phyloP scores from a whole-genome alignment of 108 stramenopile genomes.

The Thalassiosira profunda region DNA sequence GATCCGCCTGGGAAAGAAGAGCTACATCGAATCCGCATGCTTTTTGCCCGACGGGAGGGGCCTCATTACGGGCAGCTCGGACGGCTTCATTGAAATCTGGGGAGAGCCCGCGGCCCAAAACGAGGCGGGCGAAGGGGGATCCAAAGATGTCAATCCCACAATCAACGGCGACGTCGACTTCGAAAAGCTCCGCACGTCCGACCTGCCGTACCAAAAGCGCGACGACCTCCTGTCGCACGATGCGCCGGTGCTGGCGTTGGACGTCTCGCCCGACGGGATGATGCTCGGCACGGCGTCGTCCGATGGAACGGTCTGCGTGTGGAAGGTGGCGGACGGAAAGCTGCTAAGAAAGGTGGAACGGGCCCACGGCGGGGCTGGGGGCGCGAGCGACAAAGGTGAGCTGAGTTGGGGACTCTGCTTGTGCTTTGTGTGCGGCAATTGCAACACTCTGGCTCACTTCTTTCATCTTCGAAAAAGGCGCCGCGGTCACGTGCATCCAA shows the following conservation, averaged over 20 bases:
- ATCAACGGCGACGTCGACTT: constrained; percentile 19
- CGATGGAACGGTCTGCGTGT: constrained; percentile 81
- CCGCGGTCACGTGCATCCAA: constrained; percentile 58
- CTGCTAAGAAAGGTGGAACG: constrained; percentile 73
- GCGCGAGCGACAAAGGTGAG: constrained; percentile 25
- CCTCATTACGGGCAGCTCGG: constrained; percentile 89
- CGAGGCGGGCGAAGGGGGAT: constrained; percentile 52
- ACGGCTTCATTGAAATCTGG: constrained; percentile 97
- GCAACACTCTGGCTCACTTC: neutral
- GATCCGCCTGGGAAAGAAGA: constrained; percentile 90
- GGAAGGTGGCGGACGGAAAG: constrained; percentile 81
- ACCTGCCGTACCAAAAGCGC: constrained; percentile 68
- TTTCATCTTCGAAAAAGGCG: constrained; percentile 11
- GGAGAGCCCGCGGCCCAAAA: constrained; percentile 55
- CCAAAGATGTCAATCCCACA: constrained; percentile 7
- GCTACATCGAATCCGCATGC: constrained; percentile 67
- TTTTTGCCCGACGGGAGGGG: constrained; percentile 77
- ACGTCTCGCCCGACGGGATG: constrained; percentile 85
- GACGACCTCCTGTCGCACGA: constrained; percentile 95
- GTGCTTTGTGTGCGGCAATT: too few relatives aligned
- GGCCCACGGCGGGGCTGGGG: constrained; percentile 54
- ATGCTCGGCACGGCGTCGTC: constrained; percentile 84
- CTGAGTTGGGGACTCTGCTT: neutral
- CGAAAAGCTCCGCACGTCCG: constrained; percentile 54
- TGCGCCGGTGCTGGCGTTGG: constrained; percentile 72